Base-by-base conservation (phyloP, 2,329 filamentous ascomycete species). In the Xylariales sp. region DNA sequence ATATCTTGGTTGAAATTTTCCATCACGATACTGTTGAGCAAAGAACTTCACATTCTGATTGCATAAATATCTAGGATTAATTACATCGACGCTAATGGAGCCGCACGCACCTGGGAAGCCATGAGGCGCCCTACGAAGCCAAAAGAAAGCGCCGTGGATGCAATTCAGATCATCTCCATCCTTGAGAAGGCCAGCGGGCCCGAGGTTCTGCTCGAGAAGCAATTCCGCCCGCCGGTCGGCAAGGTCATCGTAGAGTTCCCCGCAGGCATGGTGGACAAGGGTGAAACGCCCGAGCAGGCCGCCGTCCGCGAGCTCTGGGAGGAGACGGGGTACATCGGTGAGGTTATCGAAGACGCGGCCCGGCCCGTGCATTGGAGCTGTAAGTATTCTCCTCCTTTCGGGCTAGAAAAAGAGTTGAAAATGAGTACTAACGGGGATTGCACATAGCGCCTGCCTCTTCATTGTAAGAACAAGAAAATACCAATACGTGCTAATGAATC, bases 161-260 rank as follows among this genome's bases (percentile, higher is more conserved):
- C 81, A 37, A 83, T 88, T 12, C 83, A 83, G 42, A 85, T 89
- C 40, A 70, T 86, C 13, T 84, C 83, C 29, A 76, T 88, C 45
- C 65, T 89, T 12, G 65, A 78, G 45, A 74, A 71, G 46, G 56
- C 69, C 17, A 17, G 50, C 66, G 52, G 66, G 1, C 71, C 74
- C 3, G 67, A 79, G 51, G 70, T 83, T 30, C 59, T 85, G 15
- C 68, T 85, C 2, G 79, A 84, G 57, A 83, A 81, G 57, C 81
- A 85, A 55, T 85, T 74, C 59, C 70, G 81, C 2, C 78, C 81
- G 1, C 79, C 81, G 1, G 61, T 83, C 19, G 68, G 76, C 53
- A 69, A 69, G 42, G 57, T 82, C 37, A 68, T 69, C 34, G 79
- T 85, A 43, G 81, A 85, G 53, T 66, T 84, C 2, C 81, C 81